Evolutionary conservation across 306 rosid species (phyloP).

Genomic region (Neltuma alba): DNA sequence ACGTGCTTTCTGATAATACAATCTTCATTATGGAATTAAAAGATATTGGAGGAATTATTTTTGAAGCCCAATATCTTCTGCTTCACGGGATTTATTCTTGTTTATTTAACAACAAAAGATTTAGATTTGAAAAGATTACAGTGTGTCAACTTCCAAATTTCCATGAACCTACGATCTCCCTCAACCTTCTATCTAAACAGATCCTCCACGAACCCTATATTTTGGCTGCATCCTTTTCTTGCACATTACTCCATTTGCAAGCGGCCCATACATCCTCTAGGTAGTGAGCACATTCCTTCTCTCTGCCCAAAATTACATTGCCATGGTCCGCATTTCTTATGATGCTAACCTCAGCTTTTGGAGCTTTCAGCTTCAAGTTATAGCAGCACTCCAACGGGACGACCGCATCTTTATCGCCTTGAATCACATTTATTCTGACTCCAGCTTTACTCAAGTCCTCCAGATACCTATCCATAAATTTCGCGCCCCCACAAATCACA

Average conservation of each 20-base stretch:
- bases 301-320: slow-evolving; percentile 59
- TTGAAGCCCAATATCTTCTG: no score
- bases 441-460: slow-evolving; percentile 47
- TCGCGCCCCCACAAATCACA: slow-evolving; percentile 61
- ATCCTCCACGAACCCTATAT: neutral
- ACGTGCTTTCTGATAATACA: no score
- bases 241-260: neutral
- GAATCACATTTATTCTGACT: slow-evolving; percentile 58
- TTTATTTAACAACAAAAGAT: no score
- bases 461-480: slow-evolving; percentile 44
- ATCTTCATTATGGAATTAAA: no score
- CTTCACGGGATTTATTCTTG: no score
- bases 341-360: slow-evolving; percentile 53
- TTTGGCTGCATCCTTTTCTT: neutral
- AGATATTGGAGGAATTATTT: no score
- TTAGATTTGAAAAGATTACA: no score
- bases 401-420: slow-evolving; percentile 65
- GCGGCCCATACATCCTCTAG: slow-evolving; percentile 57
- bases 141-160: no score
- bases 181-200: neutral
- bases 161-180: no score
- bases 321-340: slow-evolving; percentile 53
- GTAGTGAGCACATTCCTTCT: slow-evolving; percentile 49
- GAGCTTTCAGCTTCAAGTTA: slow-evolving; percentile 55
- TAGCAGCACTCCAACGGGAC: slow-evolving; percentile 59